phyloP scores from a whole-genome alignment of 1,284 basidiomycete species.

The Ustilago trichophora region DNA sequence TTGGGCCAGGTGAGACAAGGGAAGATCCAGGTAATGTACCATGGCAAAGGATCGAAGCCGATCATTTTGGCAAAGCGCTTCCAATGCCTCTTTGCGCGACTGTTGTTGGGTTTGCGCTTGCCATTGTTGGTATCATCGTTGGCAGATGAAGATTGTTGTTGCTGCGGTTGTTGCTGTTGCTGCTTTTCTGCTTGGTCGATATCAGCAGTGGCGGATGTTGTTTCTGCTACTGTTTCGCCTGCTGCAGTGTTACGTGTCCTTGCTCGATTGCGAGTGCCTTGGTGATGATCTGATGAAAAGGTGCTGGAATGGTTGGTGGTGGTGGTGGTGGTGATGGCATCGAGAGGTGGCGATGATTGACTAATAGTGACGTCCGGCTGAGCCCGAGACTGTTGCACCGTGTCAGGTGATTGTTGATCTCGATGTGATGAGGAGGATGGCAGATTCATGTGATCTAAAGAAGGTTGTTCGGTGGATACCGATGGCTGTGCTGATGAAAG shows the following conservation, averaged over 20 bases:
- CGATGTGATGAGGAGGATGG: not conserved
- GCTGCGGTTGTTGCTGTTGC: too few species aligned
- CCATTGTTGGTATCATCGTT: slow-evolving; percentile 20
- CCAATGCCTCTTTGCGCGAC: slow-evolving; percentile 2
- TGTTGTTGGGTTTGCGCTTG: slow-evolving; percentile 11
- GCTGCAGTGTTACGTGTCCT: not conserved
- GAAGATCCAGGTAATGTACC: slow-evolving; percentile 42
- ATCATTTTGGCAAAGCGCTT: slow-evolving; percentile 12
- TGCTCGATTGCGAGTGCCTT: slow-evolving; percentile 12
- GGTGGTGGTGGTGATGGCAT: too few species aligned
- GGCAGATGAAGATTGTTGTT: not conserved
- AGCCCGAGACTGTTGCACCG: too few species aligned
- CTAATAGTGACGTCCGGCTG: not conserved
- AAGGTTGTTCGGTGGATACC: not conserved
- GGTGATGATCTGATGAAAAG: not conserved
- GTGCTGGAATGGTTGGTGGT: not conserved
- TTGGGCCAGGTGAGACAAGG: slow-evolving; percentile 51
- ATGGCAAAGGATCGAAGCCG: slow-evolving; percentile 33
- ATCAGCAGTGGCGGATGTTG: slow-evolving; percentile 1
- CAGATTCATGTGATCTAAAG: not conserved
- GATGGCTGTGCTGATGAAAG: slow-evolving; percentile 1
- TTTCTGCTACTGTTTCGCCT: not conserved
- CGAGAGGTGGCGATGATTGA: slow-evolving; percentile 3
- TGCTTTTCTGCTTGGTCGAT: slow-evolving; percentile 23
- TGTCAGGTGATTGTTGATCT: not conserved